Base-by-base conservation (phyloP, 1,139 yeast species). In the Blastobotrys ciferrii region DNA sequence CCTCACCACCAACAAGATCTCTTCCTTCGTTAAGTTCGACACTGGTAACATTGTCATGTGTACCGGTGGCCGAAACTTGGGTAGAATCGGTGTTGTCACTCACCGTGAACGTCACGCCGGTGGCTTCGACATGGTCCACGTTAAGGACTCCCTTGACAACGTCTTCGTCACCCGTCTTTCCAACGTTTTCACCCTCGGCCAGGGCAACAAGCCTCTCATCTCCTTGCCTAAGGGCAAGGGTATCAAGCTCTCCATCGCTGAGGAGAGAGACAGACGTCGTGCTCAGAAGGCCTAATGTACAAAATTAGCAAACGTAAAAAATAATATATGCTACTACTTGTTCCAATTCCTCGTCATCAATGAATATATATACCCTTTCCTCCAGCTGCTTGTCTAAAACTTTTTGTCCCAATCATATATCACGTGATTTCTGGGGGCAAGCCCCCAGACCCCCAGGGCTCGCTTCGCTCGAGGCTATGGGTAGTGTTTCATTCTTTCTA, bases 171-270 rank as follows among this genome's bases (percentile, higher is more conserved):
- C 98, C 77, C 91, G 98, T 84, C 84, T 91, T 72, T 74, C 84
- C 67, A 92, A 92, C 85, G 96, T 92, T 68, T 92, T 92, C 78
- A 86, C 91, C 71, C 85, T 92, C 72, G 98, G 98, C 80, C 97
- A 91, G 80, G 94, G 94, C 71, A 87, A 91, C 77, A 91, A 89
- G 81, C 96, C 98, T 71, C 82, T 83, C 82, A 84, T 92, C 73
- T 88, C 97, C 59, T 82, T 92, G 76, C 98, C 98, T 82, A 92
- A 89, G 91, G 98, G 98, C 81, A 92, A 92, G 85, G 98, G 98
- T 87, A 87, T 92, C 76, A 92, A 91, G 82, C 85, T 92, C 73
- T 76, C 95, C 69, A 89, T 91, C 74, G 81, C 98, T 71, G 98
- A 92, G 81, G 98, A 92, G 84, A 91, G 98, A 82, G 98, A 92